Base-by-base conservation (phyloP, 148 eudicot genomes). In the Rhododendron mucronatum region DNA sequence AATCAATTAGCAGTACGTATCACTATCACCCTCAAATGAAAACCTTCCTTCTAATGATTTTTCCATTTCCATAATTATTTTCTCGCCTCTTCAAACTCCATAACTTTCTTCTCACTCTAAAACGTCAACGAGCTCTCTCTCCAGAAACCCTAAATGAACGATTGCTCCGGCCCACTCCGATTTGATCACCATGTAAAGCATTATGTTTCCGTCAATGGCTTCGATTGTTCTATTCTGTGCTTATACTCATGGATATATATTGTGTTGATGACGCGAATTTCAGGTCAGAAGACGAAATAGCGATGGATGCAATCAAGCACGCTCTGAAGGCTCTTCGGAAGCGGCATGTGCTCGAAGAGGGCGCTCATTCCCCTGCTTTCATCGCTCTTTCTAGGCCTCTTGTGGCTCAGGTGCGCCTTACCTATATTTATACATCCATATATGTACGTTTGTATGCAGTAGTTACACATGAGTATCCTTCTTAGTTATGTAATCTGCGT, bases 281-380 rank as follows among this genome's bases (percentile, higher is more conserved):
- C 83, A 95, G 96, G 99, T 88, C 92, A 53, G 84, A 88, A 78
- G 94, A 92, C 82, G 95, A 95, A 35, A 73, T 89, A 14, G 94
- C 95, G 0, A 88, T 90, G 47, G 87, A 83, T 61, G 98, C 98
- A 82, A 94, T 97, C 28, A 93, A 90, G 80, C 93, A 94, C 84
- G 97, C 95, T 61, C 80, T 97, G 73, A 95, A 89, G 90, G 93
- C 98, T 44, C 95, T 97, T 79, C 89, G 94, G 73, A 93, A 94
- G 91, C 95, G 99, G 80, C 99, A 95, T 86, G 88, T 92, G 80
- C 89, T 86, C 11, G 98, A 97, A 88, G 99, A 97, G 86, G 96
- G 87, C 84, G 99, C 98, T 89, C 98, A 95, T 88, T 89, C 90
- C 44, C 95, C 97, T 13, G 95, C 97, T 65, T 90, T 93, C 28